Percentiles rank a stretch among this genome's conserved stretches.
phyloP scores from a whole-genome alignment of 345 rosid species.

The Nephelium lappaceum region DNA sequence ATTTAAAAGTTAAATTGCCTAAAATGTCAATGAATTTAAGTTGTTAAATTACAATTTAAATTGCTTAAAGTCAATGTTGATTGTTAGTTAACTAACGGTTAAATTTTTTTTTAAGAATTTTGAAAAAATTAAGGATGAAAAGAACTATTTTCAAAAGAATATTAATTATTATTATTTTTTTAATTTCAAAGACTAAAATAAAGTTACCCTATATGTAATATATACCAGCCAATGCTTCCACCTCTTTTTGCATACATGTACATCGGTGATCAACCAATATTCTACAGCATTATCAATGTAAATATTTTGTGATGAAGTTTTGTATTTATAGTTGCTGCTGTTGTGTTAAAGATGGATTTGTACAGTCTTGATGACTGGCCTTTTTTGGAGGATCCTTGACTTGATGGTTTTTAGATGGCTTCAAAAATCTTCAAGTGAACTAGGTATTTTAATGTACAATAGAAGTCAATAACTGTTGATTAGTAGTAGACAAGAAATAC shows the following conservation, averaged over 20 bases:
- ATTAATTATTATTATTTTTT: too few relatives aligned
- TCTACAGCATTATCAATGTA: not conserved
- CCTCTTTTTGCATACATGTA: not conserved
- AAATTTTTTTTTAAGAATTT: too few relatives aligned
- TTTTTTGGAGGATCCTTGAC: not conserved
- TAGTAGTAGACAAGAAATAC: too few relatives aligned
- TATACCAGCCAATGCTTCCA: not conserved
- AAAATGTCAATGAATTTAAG: too few relatives aligned
- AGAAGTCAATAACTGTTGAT: not conserved
- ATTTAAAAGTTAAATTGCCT: too few relatives aligned
- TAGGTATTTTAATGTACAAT: not conserved
- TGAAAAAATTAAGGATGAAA: too few relatives aligned
- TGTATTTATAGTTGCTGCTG: not conserved
- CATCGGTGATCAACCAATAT: not conserved
- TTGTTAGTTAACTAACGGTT: too few relatives aligned
- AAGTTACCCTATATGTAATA: too few relatives aligned
- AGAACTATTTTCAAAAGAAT: too few relatives aligned
- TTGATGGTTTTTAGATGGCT: not conserved
- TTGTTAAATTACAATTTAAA: too few relatives aligned
- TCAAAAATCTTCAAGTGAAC: not conserved
- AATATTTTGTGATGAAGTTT: not conserved
- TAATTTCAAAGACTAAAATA: too few relatives aligned
- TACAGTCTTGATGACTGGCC: not conserved
- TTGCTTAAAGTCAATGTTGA: too few relatives aligned
- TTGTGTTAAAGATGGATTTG: not conserved